Percentiles rank a stretch among this genome's conserved stretches.
Evolutionary conservation across 2,329 filamentous ascomycete genomes (phyloP).

Genomic region (Sarocladiaceae sp.): DNA sequence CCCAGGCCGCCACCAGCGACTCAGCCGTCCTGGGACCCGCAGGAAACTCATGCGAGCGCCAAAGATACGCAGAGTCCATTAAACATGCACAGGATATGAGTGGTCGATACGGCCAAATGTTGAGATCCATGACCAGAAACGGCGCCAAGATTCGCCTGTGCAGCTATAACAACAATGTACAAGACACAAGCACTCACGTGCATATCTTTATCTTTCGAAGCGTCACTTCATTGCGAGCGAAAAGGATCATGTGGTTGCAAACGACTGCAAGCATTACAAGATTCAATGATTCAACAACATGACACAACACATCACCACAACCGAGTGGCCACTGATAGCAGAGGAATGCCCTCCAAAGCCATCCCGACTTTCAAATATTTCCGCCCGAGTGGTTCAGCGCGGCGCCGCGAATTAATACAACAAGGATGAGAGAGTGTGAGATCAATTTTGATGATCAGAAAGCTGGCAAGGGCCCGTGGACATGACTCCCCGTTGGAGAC

Average conservation of each 20-base stretch:
- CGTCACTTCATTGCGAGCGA: background rate
- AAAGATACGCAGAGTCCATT: constrained; percentile 38
- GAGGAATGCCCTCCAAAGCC: no score
- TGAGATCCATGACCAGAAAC: no score
- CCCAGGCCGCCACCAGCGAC: constrained; percentile 48
- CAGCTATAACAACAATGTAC: background rate
- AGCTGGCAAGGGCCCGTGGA: no score
- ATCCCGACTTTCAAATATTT: no score
- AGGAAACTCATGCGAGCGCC: constrained; percentile 31
- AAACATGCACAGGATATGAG: constrained; percentile 43
- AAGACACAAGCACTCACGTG: constrained; percentile 4
- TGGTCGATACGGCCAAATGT: no score
- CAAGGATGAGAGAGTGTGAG: no score
- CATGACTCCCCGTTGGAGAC: no score
- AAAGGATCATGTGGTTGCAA: background rate
- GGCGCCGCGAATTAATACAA: background rate
- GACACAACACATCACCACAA: no score
- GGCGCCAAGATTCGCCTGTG: background rate
- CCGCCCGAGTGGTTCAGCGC: no score
- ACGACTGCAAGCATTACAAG: no score
- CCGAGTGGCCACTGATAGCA: background rate
- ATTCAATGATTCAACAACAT: no score
- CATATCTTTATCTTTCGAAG: background rate
- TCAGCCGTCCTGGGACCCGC: constrained; percentile 36
- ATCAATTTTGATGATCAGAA: background rate